Evolutionary conservation across 1,284 basidiomycete genomes (phyloP), one percentile per base, ranked within the genome.

Genomic region (Ustilago bromivora): DNA sequence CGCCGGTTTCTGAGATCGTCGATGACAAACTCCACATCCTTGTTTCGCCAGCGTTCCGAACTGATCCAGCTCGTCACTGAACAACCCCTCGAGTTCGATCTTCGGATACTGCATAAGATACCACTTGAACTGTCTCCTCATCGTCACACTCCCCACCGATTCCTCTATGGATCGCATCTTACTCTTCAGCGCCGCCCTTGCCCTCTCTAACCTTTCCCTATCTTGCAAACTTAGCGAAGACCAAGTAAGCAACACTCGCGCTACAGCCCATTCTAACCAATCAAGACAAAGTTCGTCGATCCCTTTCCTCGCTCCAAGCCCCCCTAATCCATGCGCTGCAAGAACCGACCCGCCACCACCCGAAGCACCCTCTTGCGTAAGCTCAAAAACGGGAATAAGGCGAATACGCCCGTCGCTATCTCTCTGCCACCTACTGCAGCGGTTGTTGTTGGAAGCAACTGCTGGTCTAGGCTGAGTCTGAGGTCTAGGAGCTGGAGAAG

Each of bases 121-220:
- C 79, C 79, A 80, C 32, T 64, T 63, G 59, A 80, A 80, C 51
- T 80, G 76, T 2, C 79, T 34, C 6, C 79, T 62, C 72, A 73
- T 76, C 8, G 61, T 41, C 8, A 63, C 65, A 23, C 69, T 72
- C 8, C 61, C 57, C 1, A 80, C 72, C 9, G 61, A 64, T 41
- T 78, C 76, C 38, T 78, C 76, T 15, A 52, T 58, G 19, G 66
- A 70, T 10, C 61, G 38, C 51, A 74, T 61, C 12, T 61, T 49
- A 11, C 54, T 56, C 35, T 61, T 63, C 7, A 78, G 57, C n/a
- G 71, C 67, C 0, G 64, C 66, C 1, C 76, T 62, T 4, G 43
- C 66, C 4, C 62, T 36, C 17, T 78, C 76, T 17, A 78, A 62
- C 23, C 76, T 49, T 43, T 66, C 61, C 4, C 76, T 61, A 40